These are phyloP conservation scores for Edaphochlamys debaryana DNA, from an alignment of 139 green algal genomes.

Conservation along the genomic window DNA sequence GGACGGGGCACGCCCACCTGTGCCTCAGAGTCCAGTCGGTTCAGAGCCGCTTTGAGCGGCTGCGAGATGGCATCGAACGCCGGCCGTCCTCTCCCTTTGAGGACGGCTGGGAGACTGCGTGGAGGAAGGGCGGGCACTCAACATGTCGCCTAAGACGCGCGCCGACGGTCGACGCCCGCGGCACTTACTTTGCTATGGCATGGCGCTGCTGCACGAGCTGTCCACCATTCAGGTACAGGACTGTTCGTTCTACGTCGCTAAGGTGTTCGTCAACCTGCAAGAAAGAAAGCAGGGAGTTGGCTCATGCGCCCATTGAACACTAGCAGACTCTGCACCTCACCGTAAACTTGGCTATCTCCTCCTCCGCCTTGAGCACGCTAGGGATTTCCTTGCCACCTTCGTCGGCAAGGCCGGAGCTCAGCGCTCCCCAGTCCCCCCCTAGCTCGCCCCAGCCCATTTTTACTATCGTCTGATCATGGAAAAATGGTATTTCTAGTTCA, in stretches of 20 bases:
- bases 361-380: slow-evolving; percentile 41
- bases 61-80: slow-evolving; percentile 52
- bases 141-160: not conserved
- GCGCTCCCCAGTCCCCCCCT: not conserved
- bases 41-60: slow-evolving; percentile 52
- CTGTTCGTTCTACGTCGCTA: slow-evolving; percentile 53
- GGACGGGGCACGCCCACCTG: slow-evolving; percentile 27
- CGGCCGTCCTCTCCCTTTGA: slow-evolving; percentile 41
- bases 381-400: slow-evolving; percentile 48
- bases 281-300: too few species aligned
- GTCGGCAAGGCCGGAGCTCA: not conserved
- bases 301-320: not conserved
- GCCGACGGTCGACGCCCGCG: not conserved
- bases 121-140: not conserved
- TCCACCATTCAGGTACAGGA: slow-evolving; percentile 56
- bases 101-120: slow-evolving; percentile 48
- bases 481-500: too few species aligned
- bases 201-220: slow-evolving; percentile 55
- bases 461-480: too few species aligned
- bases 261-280: slow-evolving; percentile 56
- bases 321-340: slow-evolving; percentile 21
- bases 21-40: slow-evolving; percentile 44
- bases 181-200: slow-evolving; percentile 57
- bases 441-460: not conserved
- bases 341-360: slow-evolving; percentile 53